A percentile compares a stretch with the other conserved stretches of the same genome.
These are phyloP conservation scores for Brettanomyces sp. DNA, from an alignment of 805 yeast species.

Conservation along the genomic window DNA sequence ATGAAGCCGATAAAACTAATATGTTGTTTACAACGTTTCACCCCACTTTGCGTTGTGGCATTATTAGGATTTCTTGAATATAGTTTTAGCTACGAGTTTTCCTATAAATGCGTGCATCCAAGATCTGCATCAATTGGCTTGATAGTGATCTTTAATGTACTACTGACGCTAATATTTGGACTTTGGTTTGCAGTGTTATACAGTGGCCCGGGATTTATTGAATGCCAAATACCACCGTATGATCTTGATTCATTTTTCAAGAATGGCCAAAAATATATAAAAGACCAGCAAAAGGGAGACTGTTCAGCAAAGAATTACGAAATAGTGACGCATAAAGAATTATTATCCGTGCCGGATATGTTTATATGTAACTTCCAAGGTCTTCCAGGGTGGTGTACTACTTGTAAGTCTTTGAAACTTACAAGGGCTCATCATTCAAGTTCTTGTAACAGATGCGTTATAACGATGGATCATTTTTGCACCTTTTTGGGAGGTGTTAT, in stretches of 20 bases:
- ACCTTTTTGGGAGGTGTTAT: constrained; percentile 65
- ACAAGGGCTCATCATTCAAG: constrained; percentile 66
- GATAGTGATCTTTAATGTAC: constrained; percentile 20
- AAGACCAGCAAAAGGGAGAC: constrained; percentile 3
- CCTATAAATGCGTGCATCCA: constrained; percentile 17
- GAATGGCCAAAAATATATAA: constrained; percentile 9
- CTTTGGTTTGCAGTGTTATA: constrained; percentile 38
- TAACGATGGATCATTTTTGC: constrained; percentile 79
- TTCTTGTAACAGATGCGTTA: constrained; percentile 46
- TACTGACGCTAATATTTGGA: constrained; percentile 17
- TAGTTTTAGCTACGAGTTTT: constrained; percentile 20
- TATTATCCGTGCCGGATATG: constrained; percentile 36
- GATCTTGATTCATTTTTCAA: constrained; percentile 17
- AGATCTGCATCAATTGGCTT: constrained; percentile 23
- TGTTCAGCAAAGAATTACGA: background rate
- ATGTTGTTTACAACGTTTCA: background rate
- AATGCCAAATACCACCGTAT: constrained; percentile 29
- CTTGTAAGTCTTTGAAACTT: constrained; percentile 56
- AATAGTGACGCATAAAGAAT: too few species aligned
- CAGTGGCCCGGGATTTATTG: constrained; percentile 51
- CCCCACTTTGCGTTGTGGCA: constrained; percentile 10
- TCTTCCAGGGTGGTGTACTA: constrained; percentile 65
- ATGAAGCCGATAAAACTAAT: background rate
- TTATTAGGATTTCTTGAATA: constrained; percentile 21
- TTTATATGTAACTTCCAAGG: constrained; percentile 70